Evolutionary conservation across 1,284 basidiomycete species (phyloP).

Genomic region (Fomitiporia mediterranea): DNA sequence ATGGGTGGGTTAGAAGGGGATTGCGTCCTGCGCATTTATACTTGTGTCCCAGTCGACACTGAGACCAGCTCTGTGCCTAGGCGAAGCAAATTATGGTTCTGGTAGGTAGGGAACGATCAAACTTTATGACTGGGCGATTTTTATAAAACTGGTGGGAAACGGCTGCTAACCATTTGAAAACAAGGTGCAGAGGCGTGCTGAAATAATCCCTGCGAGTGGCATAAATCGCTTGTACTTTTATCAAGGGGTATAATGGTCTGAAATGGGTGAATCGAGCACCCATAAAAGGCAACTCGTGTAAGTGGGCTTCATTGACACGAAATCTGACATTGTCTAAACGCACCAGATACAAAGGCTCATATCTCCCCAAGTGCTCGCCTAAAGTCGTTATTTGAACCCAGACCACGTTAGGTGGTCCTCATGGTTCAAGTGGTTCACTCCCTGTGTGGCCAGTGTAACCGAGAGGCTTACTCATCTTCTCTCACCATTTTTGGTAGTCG

Average conservation of each 20-base stretch:
- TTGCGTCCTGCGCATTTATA: conserved; percentile 9
- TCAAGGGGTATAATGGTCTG: neutral
- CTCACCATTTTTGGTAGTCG: too few species aligned
- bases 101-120: neutral
- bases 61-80: too few species aligned
- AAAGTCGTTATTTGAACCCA: too few species aligned
- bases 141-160: neutral
- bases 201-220: neutral
- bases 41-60: neutral
- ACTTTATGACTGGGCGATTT: neutral
- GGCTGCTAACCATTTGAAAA: conserved; percentile 5
- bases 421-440: too few species aligned
- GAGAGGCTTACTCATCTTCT: too few species aligned
- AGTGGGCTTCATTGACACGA: too few species aligned
- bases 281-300: conserved; percentile 6
- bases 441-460: too few species aligned
- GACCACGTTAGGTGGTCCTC: too few species aligned
- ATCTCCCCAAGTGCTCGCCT: too few species aligned
- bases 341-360: too few species aligned
- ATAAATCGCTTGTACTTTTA: conserved; percentile 14
- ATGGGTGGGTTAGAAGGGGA: too few species aligned
- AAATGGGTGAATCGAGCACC: conserved; percentile 8
- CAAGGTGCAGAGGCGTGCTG: conserved; percentile 8
- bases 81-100: neutral
- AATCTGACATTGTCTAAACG: neutral